phyloP scores from a whole-genome alignment of 805 yeast genomes.

The Tetrapisispora nanseiensis region DNA sequence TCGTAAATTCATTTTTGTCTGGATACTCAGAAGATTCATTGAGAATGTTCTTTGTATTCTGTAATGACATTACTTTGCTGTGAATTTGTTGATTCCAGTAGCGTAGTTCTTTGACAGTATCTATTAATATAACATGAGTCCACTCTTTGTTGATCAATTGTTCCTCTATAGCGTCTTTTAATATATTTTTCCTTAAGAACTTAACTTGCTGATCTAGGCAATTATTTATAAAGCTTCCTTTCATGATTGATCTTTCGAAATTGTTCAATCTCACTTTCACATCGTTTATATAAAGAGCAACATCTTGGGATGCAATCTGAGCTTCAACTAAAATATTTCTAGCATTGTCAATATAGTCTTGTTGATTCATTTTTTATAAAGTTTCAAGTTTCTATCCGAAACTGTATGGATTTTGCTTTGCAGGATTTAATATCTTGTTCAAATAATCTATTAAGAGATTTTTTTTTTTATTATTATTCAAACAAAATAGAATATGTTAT shows the following conservation, averaged over 20 bases:
- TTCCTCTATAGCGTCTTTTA: constrained; percentile 25
- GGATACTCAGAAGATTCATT: background rate
- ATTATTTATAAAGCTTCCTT: constrained; percentile 34
- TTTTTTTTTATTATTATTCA: no score
- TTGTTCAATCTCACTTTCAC: constrained; percentile 12
- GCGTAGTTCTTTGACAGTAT: constrained; percentile 16
- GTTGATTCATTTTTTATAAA: constrained; percentile 1
- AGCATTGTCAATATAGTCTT: constrained; percentile 38
- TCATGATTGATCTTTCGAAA: background rate
- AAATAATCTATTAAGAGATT: no score
- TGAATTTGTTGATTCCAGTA: constrained; percentile 30
- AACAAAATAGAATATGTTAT: no score
- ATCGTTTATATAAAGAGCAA: constrained; percentile 33
- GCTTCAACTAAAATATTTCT: constrained; percentile 40
- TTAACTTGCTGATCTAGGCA: constrained; percentile 41
- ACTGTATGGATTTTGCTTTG: no score
- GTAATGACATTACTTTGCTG: constrained; percentile 27
- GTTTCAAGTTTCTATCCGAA: background rate
- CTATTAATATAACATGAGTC: constrained; percentile 15
- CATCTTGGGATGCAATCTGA: constrained; percentile 41
- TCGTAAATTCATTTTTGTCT: constrained; percentile 7
- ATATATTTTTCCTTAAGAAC: constrained; percentile 29
- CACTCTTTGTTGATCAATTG: constrained; percentile 18
- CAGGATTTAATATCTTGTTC: no score
- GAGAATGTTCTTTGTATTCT: constrained; percentile 30